Evolutionary conservation across 2,329 filamentous ascomycete genomes (phyloP), one percentile per base, ranked within the genome.

Genomic region (Diplodia seriata): DNA sequence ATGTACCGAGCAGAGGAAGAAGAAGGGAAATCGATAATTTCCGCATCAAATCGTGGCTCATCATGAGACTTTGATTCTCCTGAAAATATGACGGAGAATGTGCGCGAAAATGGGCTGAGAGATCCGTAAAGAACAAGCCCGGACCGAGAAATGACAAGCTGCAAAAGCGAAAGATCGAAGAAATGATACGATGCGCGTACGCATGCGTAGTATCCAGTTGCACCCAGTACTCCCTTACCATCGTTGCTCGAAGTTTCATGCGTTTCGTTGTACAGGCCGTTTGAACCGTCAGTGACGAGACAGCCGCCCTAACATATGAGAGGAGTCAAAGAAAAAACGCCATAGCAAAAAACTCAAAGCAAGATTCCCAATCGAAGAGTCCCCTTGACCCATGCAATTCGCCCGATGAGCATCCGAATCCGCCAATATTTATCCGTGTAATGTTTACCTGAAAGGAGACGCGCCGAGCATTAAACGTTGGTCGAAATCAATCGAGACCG

Each of bases 251-350:
- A 29, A 20, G 29, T 15, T 26, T 53, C 26, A 31, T 29, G 36
- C 20, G 47, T 43, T 51, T 33, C 26, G 59, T 38, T 49, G 31
- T 63, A 51, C 59, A 63, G 59, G 59, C 59, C 59, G 59, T 53
- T 63, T 51, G 12, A 36, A 29, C 40, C 43, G 55, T 47, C 38
- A 14, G 36, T 18, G 33, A 57, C 57, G 59, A 63, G 59, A 63
- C 59, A 63, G 59, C 59, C 47, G 59, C 59, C 59, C 47, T 51
- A 40, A 49, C 47, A 33, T 40, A 23, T 23, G 31, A 38, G 7
- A 38, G n/a, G 3, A 23, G 12, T 26, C 3, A 59, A 29, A 50
- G 23, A 62, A 7, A 50, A 50, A 4, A 54, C 15, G 33, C 26
- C 26, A 9, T 33, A 53, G n/a, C 6, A 3, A 29, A 29, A 40